A percentile compares a stretch with the other conserved stretches of the same genome.
phyloP scores from a whole-genome alignment of 805 yeast species.

The Candida pseudoglaebosa region DNA sequence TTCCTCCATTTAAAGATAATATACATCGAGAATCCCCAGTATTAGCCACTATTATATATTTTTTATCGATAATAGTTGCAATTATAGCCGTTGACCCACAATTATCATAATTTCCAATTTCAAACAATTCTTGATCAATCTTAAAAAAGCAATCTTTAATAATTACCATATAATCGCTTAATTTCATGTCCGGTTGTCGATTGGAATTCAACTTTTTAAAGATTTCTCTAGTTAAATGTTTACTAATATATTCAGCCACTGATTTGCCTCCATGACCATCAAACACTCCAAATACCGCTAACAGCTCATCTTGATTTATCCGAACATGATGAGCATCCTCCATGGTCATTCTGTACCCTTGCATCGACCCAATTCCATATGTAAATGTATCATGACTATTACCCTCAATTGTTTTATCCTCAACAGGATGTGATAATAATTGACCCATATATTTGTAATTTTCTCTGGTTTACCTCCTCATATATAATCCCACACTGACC shows the following conservation, averaged over 20 bases:
- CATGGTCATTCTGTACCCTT: conserved; percentile 70
- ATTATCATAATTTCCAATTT: conserved; percentile 22
- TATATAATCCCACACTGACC: no score
- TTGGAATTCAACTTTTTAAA: conserved; percentile 22
- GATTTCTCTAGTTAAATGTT: conserved; percentile 34
- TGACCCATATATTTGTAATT: conserved; percentile 67
- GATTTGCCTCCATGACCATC: conserved; percentile 81
- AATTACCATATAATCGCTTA: conserved; percentile 16
- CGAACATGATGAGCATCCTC: conserved; percentile 68
- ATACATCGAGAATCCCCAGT: conserved; percentile 76
- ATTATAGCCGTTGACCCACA: conserved; percentile 44
- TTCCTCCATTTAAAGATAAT: conserved; percentile 52
- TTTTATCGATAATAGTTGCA: conserved; percentile 25
- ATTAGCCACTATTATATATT: conserved; percentile 55
- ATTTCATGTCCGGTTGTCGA: conserved; percentile 1
- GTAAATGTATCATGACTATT: conserved; percentile 43
- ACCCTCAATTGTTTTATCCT: conserved; percentile 58
- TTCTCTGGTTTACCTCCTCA: no score
- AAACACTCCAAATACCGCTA: conserved; percentile 63
- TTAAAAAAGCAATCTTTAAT: conserved; percentile 33
- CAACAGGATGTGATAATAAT: conserved; percentile 67
- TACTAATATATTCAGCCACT: conserved; percentile 52
- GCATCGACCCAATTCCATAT: conserved; percentile 71
- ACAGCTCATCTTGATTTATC: conserved; percentile 38
- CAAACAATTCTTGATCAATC: conserved; percentile 29